Conservation (phyloP, 495 filamentous ascomycete genomes). For the Xylaria longipes region DNA sequence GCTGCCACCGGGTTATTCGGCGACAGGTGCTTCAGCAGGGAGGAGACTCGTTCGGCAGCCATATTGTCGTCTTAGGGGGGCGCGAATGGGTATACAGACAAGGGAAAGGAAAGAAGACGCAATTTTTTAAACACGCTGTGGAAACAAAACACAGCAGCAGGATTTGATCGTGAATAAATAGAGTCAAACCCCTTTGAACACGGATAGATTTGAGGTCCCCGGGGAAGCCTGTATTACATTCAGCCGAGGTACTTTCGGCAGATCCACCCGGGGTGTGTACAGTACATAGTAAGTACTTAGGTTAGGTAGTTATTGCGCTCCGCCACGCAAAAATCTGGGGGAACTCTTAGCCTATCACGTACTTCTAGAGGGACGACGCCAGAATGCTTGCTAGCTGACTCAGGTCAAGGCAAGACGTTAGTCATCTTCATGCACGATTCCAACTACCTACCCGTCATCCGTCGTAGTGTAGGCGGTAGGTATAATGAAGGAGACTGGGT, state of each 20-base stretch:
- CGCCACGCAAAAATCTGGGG: slow-evolving; percentile 16
- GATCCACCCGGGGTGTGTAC: slow-evolving; percentile 19
- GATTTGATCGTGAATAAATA: not conserved
- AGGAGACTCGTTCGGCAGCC: slow-evolving; percentile 84
- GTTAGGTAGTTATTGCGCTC: not conserved
- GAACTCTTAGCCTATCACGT: not conserved
- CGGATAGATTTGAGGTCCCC: not conserved
- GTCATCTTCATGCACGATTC: not conserved
- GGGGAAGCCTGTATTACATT: slow-evolving; percentile 8
- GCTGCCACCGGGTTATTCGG: slow-evolving; percentile 70
- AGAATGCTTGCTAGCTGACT: not conserved
- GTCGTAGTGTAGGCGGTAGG: not conserved
- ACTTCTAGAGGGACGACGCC: not conserved
- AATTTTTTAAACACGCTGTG: not conserved
- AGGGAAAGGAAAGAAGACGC: not conserved
- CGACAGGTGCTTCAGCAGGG: slow-evolving; percentile 85
- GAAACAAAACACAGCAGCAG: not conserved
- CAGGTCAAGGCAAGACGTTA: slow-evolving; percentile 5
- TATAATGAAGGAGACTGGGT: not conserved
- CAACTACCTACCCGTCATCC: not conserved
- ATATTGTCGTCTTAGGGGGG: slow-evolving; percentile 55
- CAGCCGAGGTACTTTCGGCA: slow-evolving; percentile 26
- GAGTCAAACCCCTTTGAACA: not conserved
- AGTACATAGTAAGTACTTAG: too few species aligned
- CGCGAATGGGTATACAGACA: not conserved